These are phyloP conservation scores for Solanum stenotomum DNA, from an alignment of 257 asterid species.

Conservation along the genomic window DNA sequence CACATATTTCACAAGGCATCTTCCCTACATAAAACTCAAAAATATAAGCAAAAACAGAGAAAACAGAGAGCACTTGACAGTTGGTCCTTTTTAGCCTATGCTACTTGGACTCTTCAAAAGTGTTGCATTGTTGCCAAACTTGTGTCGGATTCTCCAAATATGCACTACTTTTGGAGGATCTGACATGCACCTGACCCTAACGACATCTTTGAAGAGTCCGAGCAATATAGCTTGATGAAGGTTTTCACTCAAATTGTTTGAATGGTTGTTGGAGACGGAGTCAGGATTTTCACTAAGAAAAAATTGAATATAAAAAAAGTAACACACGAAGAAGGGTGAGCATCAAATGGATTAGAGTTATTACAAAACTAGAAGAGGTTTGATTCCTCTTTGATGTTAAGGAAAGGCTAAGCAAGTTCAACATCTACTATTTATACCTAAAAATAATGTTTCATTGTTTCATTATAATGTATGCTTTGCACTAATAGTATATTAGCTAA, in stretches of 20 bases:
- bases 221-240: not conserved
- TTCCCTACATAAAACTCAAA: not conserved
- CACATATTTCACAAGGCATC: not conserved
- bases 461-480: not conserved
- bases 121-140: not conserved
- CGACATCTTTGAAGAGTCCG: not conserved
- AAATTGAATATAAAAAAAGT: too few species aligned
- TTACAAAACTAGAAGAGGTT: not conserved
- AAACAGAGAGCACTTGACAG: not conserved
- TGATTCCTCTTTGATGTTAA: too few species aligned
- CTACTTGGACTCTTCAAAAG: not conserved
- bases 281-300: too few species aligned
- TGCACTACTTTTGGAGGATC: not conserved
- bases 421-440: not conserved
- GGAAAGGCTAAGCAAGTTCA: not conserved
- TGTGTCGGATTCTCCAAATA: not conserved
- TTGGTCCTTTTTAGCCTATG: not conserved
- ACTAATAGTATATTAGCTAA: not conserved
- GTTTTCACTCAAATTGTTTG: not conserved
- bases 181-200: not conserved
- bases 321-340: not conserved
- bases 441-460: too few species aligned
- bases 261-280: not conserved
- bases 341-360: not conserved
- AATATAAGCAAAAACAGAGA: not conserved